Percentiles rank a stretch among this genome's conserved stretches.
phyloP scores from a whole-genome alignment of 805 yeast species.

The Wickerhamiella allomyrinae region DNA sequence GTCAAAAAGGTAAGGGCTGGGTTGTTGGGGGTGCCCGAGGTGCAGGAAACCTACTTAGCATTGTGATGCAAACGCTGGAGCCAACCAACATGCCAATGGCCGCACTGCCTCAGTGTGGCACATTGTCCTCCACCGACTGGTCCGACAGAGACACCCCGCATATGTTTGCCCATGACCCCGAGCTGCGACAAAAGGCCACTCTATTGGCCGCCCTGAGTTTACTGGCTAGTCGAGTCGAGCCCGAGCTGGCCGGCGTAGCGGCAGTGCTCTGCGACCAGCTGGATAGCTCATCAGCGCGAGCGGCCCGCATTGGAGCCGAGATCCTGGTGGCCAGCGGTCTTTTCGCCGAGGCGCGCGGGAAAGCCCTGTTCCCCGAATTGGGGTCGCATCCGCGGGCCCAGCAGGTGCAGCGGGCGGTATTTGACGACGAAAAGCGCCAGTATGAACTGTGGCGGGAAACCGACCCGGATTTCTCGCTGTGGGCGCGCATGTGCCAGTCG shows the following conservation, averaged over 20 bases:
- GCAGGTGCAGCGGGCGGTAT: background rate
- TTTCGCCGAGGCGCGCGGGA: background rate
- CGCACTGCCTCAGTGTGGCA: background rate
- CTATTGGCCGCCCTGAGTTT: background rate
- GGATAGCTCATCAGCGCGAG: background rate
- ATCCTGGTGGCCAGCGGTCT: background rate
- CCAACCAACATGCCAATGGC: background rate
- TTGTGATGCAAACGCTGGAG: background rate
- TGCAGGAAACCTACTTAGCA: background rate
- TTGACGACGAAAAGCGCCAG: background rate
- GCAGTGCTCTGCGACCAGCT: background rate
- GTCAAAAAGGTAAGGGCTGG: background rate
- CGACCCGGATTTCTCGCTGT: conserved; percentile 1
- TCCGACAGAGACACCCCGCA: background rate
- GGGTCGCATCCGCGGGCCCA: background rate
- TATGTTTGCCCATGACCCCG: background rate
- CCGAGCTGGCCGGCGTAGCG: background rate
- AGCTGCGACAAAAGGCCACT: background rate
- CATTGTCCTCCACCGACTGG: background rate
- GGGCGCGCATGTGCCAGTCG: background rate
- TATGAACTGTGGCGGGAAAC: background rate
- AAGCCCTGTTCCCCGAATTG: background rate
- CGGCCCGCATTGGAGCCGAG: conserved; percentile 1
- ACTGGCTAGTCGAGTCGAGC: conserved; percentile 1
- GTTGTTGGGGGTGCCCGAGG: background rate